Evolutionary conservation across 2,329 filamentous ascomycete genomes (phyloP).

Genomic region (Stromatinia cepivora): DNA sequence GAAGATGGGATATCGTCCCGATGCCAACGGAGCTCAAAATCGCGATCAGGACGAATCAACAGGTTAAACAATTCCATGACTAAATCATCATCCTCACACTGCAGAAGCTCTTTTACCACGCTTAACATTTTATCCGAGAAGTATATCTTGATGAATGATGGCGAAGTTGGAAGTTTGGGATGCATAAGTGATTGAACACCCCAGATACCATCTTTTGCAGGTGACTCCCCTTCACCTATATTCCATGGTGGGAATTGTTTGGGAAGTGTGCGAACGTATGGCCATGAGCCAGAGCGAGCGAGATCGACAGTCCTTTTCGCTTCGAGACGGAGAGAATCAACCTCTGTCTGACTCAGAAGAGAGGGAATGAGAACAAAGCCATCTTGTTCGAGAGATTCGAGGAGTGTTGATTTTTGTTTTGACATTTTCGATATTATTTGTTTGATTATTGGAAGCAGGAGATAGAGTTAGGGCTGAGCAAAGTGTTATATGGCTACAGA

Average conservation of each 20-base stretch:
- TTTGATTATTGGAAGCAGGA: too few species aligned
- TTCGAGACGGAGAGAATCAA: constrained; percentile 61
- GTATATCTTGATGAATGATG: constrained; percentile 67
- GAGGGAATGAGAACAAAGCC: constrained; percentile 75
- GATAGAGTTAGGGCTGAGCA: neutral
- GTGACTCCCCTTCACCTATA: constrained; percentile 35
- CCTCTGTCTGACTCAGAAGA: constrained; percentile 56
- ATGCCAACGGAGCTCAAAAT: constrained; percentile 82
- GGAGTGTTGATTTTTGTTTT: constrained; percentile 30
- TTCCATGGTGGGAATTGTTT: constrained; percentile 91
- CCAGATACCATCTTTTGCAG: constrained; percentile 69
- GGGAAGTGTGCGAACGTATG: constrained; percentile 76
- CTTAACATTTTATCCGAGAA: constrained; percentile 66
- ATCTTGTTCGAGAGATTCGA: constrained; percentile 58
- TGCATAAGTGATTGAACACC: constrained; percentile 84
- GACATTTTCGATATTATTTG: constrained; percentile 24
- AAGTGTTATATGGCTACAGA: constrained; percentile 2
- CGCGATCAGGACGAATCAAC: constrained; percentile 68
- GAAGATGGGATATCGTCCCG: constrained; percentile 76
- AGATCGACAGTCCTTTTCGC: constrained; percentile 57
- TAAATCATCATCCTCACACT: constrained; percentile 58
- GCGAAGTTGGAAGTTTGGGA: constrained; percentile 63
- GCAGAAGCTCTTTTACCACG: constrained; percentile 65
- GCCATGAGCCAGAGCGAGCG: constrained; percentile 73
- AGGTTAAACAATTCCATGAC: constrained; percentile 90